A percentile compares a stretch with the other conserved stretches of the same genome.
phyloP scores from a whole-genome alignment of 768 basidiomycete genomes.

The Rubroboletus pulcherrimus region DNA sequence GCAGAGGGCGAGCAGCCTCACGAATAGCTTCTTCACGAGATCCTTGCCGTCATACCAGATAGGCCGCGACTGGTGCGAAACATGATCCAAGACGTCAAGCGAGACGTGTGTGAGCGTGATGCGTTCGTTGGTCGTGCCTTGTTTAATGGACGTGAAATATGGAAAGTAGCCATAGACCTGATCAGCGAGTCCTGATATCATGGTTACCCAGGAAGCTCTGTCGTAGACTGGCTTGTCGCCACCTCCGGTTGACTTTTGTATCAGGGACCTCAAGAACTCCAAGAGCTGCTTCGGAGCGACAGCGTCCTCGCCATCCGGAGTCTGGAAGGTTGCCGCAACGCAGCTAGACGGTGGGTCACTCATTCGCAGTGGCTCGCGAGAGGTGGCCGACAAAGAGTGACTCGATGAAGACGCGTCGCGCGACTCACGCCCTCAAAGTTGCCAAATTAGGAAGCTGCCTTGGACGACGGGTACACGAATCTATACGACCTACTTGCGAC shows the following conservation, averaged over 20 bases:
- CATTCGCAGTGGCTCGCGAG: conserved; percentile 14
- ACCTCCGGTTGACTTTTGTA: conserved; percentile 32
- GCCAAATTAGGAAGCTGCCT: conserved; percentile 8
- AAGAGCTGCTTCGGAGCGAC: conserved; percentile 38
- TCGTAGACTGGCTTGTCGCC: conserved; percentile 32
- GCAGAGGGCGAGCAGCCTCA: conserved; percentile 51
- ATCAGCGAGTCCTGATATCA: conserved; percentile 51
- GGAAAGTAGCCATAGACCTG: conserved; percentile 54
- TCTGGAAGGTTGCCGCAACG: conserved; percentile 32
- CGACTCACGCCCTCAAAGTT: not conserved
- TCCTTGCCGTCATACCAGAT: conserved; percentile 46
- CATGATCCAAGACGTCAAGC: conserved; percentile 51
- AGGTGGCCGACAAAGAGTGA: not conserved
- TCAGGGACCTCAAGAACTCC: conserved; percentile 40
- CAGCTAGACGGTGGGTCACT: conserved; percentile 23
- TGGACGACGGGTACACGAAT: not conserved
- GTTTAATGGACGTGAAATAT: conserved; percentile 45
- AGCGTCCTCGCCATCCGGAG: conserved; percentile 21
- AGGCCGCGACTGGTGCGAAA: conserved; percentile 46
- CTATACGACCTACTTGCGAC: conserved; percentile 51
- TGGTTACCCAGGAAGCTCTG: conserved; percentile 44
- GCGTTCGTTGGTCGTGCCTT: conserved; percentile 56
- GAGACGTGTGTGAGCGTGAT: conserved; percentile 51
- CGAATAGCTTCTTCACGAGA: conserved; percentile 47
- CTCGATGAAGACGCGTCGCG: not conserved